These are phyloP conservation scores for Blastobotrys aristatus DNA, from an alignment of 1,139 yeast genomes.

Conservation along the genomic window DNA sequence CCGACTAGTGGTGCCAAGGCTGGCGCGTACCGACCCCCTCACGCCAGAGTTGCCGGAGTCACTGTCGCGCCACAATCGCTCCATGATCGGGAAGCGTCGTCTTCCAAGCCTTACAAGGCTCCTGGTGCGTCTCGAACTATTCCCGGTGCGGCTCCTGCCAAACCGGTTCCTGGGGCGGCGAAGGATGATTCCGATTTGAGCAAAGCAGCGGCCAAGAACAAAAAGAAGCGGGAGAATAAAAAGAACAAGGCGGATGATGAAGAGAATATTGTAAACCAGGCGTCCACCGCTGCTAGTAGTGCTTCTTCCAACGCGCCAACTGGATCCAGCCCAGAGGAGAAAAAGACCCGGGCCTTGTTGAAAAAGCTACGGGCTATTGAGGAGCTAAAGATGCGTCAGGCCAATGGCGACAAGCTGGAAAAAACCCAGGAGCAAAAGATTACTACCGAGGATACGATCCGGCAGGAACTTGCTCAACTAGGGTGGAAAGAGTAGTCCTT, in stretches of 20 bases:
- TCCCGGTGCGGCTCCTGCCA: constrained; percentile 34
- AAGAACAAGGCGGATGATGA: constrained; percentile 37
- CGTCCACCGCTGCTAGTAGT: constrained; percentile 10
- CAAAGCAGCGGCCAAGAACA: constrained; percentile 66
- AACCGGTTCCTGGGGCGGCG: constrained; percentile 38
- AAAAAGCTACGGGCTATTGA: constrained; percentile 94
- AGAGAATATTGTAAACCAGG: constrained; percentile 1
- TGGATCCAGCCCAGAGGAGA: constrained; percentile 58
- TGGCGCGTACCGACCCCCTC: constrained; percentile 96
- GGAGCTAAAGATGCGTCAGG: constrained; percentile 78
- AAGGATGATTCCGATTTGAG: constrained; percentile 33
- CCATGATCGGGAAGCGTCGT: constrained; percentile 12
- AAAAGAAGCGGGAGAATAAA: constrained; percentile 70
- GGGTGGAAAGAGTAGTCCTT: constrained; percentile 52
- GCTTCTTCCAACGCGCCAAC: constrained; percentile 24
- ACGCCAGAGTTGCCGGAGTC: constrained; percentile 53
- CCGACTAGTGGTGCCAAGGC: constrained; percentile 38
- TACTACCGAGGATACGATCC: constrained; percentile 73
- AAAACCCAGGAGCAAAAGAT: constrained; percentile 91
- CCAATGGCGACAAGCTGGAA: constrained; percentile 78
- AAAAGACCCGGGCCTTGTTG: constrained; percentile 81
- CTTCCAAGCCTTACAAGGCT: not conserved
- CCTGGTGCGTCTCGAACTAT: constrained; percentile 10
- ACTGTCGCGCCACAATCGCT: constrained; percentile 32
- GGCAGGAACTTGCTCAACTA: constrained; percentile 62